Base-by-base conservation (phyloP, 805 yeast genomes). In the Lachancea dasiensis region DNA sequence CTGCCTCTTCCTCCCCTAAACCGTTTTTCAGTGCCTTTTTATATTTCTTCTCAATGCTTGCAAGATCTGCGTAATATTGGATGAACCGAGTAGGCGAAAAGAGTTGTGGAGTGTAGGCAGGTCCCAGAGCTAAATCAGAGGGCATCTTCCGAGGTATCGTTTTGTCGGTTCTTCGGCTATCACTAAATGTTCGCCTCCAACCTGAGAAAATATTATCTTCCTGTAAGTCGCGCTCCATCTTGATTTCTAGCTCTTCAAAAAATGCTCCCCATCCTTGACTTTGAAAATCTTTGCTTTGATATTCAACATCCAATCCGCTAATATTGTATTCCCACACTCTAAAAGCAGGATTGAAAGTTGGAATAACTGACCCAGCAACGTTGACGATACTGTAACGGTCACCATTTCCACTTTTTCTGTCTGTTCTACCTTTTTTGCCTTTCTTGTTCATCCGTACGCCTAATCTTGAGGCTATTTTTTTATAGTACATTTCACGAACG, bases 301-400 rank as follows among this genome's bases (percentile, higher is more conserved):
- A 39, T 15, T 45, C 57, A 4, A 52, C 50, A n/a, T 56, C 63
- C 31, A 82, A 53, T 1, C 69, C 80, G 0, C 85, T 72, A 25
- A 74, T 72, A 52, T 86, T 86, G 58, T 86, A 86, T 56, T 86
- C 95, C 92, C 94, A 86, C 2, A 86, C 77, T 46, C 95, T 68
- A 44, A 86, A 53, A 4, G 87, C 85, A 4, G 95, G 87, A 47
- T 83, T 84, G 61, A 79, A 86, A 0, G 94, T 86, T 3, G 95
- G 95, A 10, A 86, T 75, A 10, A 86, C 76, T 39, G 89, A 80
- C 1, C 87, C 78, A 2, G 79, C 70, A 11, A 86, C 75, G 51
- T 77, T 82, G 0, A 81, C 78, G 36, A 86, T 65, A 1, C 86
- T 68, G 54, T 83, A 86, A 29, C 87, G 63, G 45, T 80, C 81